Conservation (phyloP, 179 eudicot genomes). For the Silene coronaria region DNA sequence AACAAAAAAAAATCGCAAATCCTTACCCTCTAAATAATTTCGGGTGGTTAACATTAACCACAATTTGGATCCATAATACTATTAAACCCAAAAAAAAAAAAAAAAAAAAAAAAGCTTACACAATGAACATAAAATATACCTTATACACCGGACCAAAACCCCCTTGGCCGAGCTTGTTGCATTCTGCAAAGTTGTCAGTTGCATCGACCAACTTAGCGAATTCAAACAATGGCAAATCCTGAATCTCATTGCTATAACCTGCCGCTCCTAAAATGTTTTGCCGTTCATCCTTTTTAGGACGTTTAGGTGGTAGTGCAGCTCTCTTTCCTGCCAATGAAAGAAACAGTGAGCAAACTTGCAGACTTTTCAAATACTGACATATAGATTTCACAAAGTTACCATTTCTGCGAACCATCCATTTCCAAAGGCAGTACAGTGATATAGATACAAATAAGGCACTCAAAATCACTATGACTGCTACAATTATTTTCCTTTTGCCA, state of each 20-base stretch:
- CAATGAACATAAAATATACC: conserved; percentile 11
- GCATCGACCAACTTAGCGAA: background rate
- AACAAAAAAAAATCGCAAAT: too few relatives aligned
- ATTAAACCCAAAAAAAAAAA: too few relatives aligned
- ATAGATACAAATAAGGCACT: background rate
- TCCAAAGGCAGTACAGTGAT: background rate
- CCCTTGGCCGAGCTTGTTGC: conserved; percentile 27
- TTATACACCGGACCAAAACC: conserved; percentile 35
- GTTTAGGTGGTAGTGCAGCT: background rate
- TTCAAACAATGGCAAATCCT: conserved; percentile 11
- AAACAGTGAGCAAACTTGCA: background rate
- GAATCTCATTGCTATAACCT: background rate
- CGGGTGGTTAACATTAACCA: too few relatives aligned
- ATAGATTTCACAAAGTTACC: background rate
- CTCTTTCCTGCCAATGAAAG: background rate
- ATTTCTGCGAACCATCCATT: background rate
- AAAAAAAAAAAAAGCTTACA: too few relatives aligned
- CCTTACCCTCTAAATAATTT: too few relatives aligned
- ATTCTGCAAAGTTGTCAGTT: conserved; percentile 19
- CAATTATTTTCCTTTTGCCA: background rate
- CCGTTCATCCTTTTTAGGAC: background rate
- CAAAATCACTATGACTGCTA: background rate
- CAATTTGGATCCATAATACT: too few relatives aligned
- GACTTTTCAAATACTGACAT: background rate
- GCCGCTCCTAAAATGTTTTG: background rate